Percentiles rank a stretch among this genome's conserved stretches.
Evolutionary conservation across 257 asterid genomes (phyloP).

Genomic region (Primulina tabacum): DNA sequence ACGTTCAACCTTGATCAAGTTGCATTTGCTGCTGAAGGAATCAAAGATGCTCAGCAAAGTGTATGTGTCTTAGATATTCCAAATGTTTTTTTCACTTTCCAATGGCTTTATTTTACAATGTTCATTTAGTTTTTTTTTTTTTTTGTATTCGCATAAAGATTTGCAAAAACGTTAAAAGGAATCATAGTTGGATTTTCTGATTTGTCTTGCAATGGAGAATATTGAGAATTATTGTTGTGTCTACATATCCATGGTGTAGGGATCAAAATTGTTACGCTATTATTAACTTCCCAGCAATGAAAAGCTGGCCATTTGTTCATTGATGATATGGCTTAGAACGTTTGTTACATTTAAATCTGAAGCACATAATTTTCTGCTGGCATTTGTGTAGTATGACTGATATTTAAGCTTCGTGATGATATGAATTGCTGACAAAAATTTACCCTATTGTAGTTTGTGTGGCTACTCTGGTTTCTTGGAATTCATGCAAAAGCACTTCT

Average conservation of each 20-base stretch:
- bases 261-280: slow-evolving; percentile 8
- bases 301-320: background rate
- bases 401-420: slow-evolving; percentile 12
- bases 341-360: slow-evolving; percentile 16
- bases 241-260: background rate
- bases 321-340: background rate
- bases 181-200: slow-evolving; percentile 13
- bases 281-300: slow-evolving; percentile 6
- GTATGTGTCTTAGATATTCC: slow-evolving; percentile 47
- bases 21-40: slow-evolving; percentile 96
- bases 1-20: slow-evolving; percentile 95
- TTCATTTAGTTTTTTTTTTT: background rate
- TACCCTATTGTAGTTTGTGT: slow-evolving; percentile 10
- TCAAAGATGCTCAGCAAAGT: slow-evolving; percentile 98
- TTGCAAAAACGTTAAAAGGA: background rate
- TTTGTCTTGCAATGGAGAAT: slow-evolving; percentile 5
- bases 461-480: slow-evolving; percentile 25
- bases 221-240: slow-evolving; percentile 4
- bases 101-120: background rate
- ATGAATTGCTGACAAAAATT: slow-evolving; percentile 8
- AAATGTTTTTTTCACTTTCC: slow-evolving; percentile 14
- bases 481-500: slow-evolving; percentile 48
- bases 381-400: background rate
- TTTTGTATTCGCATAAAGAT: background rate
- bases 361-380: slow-evolving; percentile 7